These are phyloP conservation scores for Puya raimondii DNA, from an alignment of 176 grass and related monocot species.

Conservation along the genomic window DNA sequence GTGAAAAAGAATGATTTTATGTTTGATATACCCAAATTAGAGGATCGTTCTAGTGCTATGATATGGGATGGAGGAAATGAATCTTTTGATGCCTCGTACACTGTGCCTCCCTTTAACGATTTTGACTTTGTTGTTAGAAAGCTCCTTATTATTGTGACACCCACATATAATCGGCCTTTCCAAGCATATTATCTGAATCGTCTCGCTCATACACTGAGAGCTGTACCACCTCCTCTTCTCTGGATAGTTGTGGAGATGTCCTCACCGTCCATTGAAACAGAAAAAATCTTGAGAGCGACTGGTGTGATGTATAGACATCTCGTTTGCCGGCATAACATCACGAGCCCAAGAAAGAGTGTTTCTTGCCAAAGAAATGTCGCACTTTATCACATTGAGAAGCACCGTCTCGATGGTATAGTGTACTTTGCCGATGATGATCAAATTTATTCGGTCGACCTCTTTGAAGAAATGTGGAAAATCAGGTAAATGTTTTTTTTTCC, in stretches of 20 bases:
- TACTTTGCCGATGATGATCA: constrained; percentile 89
- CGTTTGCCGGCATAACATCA: constrained; percentile 64
- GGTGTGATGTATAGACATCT: constrained; percentile 95
- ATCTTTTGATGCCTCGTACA: constrained; percentile 20
- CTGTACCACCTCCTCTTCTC: constrained; percentile 55
- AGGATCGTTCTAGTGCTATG: constrained; percentile 36
- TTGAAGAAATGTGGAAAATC: constrained; percentile 90
- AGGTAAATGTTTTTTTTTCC: constrained; percentile 34
- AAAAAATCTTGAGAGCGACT: constrained; percentile 71
- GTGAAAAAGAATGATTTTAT: constrained; percentile 17
- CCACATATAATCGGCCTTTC: constrained; percentile 69
- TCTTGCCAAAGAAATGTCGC: constrained; percentile 81
- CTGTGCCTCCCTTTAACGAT: constrained; percentile 14
- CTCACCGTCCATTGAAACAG: constrained; percentile 49
- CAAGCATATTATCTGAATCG: constrained; percentile 83
- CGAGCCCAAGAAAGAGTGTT: constrained; percentile 46
- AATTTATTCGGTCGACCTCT: constrained; percentile 55
- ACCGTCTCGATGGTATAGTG: constrained; percentile 90
- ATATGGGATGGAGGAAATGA: constrained; percentile 46
- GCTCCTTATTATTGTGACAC: constrained; percentile 82
- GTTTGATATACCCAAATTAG: constrained; percentile 24
- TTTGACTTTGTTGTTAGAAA: constrained; percentile 34
- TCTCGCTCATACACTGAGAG: constrained; percentile 73
- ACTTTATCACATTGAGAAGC: constrained; percentile 79
- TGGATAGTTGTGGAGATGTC: constrained; percentile 93